Conservation (phyloP, 129 eudicot genomes). For the Solidago caesia region DNA sequence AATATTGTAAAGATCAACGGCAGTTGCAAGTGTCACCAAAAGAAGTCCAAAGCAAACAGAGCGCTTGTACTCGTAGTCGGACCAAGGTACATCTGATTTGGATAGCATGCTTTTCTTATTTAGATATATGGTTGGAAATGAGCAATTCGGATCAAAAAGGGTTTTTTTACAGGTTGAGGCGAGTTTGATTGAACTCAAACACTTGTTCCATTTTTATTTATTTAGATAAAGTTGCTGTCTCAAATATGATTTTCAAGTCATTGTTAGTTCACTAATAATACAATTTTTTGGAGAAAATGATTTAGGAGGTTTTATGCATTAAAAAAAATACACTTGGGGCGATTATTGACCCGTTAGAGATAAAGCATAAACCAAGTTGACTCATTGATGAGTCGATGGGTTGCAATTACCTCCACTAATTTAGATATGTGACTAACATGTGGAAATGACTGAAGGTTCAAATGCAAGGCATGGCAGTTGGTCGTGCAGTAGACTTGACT, state of each 20-base stretch:
- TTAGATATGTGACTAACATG: background rate
- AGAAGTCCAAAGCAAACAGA: conserved; percentile 73
- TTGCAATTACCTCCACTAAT: background rate
- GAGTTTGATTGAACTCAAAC: background rate
- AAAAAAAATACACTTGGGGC: background rate
- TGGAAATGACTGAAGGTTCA: conserved; percentile 56
- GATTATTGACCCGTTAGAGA: background rate
- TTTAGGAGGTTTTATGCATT: background rate
- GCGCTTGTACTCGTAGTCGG: conserved; percentile 61
- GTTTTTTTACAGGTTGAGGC: background rate
- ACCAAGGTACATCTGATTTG: conserved; percentile 61
- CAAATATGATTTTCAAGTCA: background rate
- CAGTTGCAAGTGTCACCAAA: conserved; percentile 51
- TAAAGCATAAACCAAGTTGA: background rate
- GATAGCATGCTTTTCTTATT: background rate
- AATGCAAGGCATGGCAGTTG: conserved; percentile 98
- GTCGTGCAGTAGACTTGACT: conserved; percentile 92
- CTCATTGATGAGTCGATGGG: background rate
- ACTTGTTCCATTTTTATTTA: background rate
- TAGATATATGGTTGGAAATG: background rate
- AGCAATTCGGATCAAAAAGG: background rate
- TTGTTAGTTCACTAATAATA: background rate
- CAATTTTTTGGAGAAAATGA: background rate
- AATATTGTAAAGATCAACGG: conserved; percentile 53
- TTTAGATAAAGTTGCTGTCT: background rate